phyloP scores from a whole-genome alignment of 163 green algal genomes.

The Chlamydomonas reinhardtii region DNA sequence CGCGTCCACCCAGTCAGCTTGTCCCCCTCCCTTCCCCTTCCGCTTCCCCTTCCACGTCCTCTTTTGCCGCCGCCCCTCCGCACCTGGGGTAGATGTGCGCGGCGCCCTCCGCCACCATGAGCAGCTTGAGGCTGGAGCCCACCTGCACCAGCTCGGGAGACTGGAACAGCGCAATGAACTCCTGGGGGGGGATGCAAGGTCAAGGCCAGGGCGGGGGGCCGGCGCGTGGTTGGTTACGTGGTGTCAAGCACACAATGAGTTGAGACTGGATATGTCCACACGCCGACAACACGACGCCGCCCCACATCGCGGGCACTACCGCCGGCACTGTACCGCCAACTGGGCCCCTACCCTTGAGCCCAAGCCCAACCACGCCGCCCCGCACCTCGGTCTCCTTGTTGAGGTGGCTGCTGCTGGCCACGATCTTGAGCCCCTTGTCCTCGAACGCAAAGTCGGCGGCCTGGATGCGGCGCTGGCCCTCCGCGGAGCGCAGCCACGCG shows the following conservation, averaged over 20 bases:
- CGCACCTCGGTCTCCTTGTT: conserved; percentile 69
- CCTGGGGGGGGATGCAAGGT: conserved; percentile 3
- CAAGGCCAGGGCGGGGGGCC: background rate
- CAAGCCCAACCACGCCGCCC: too few relatives aligned
- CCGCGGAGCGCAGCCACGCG: conserved; percentile 65
- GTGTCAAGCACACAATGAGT: too few relatives aligned
- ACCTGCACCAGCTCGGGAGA: conserved; percentile 78
- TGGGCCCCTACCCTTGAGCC: too few relatives aligned
- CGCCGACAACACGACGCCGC: too few relatives aligned
- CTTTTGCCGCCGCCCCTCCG: background rate
- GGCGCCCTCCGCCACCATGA: conserved; percentile 83
- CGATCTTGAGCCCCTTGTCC: conserved; percentile 54
- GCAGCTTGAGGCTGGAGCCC: conserved; percentile 88
- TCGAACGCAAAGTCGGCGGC: conserved; percentile 65
- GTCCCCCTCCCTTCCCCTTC: background rate
- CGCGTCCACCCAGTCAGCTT: too few relatives aligned
- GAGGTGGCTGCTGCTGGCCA: conserved; percentile 77
- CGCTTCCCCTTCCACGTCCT: background rate
- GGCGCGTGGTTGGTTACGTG: too few relatives aligned
- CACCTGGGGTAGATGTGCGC: conserved; percentile 83
- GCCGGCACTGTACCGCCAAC: too few relatives aligned
- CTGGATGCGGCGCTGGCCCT: conserved; percentile 54
- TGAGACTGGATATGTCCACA: too few relatives aligned
- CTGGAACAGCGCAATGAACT: conserved; percentile 82
- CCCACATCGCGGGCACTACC: too few relatives aligned